phyloP scores from a whole-genome alignment of 768 basidiomycete genomes.

The Pleurotus ostreatus region DNA sequence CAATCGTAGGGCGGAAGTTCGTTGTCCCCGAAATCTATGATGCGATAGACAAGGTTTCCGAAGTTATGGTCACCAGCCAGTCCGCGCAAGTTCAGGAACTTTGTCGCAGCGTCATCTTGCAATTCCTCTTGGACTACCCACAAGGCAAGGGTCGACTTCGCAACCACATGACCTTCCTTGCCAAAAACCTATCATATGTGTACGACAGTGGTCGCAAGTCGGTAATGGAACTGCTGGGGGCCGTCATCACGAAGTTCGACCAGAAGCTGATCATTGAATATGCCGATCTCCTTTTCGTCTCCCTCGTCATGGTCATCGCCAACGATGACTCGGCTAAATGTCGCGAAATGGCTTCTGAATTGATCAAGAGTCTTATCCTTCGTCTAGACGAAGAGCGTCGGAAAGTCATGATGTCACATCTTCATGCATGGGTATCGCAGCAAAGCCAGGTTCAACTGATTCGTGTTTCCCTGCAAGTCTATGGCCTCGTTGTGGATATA shows the following conservation, averaged over 20 bases:
- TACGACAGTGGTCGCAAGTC: conserved; percentile 89
- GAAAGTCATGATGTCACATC: conserved; percentile 56
- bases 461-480: conserved; percentile 77
- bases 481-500: conserved; percentile 75
- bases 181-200: conserved; percentile 86
- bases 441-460: conserved; percentile 54
- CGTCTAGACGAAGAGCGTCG: conserved; percentile 62
- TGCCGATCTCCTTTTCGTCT: conserved; percentile 85
- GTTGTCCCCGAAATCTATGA: conserved; percentile 97
- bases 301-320: conserved; percentile 87
- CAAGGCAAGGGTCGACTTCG: conserved; percentile 90
- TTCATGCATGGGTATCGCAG: conserved; percentile 78
- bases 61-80: conserved; percentile 91
- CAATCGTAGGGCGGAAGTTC: conserved; percentile 87
- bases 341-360: conserved; percentile 79
- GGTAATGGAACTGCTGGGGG: conserved; percentile 88
- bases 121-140: conserved; percentile 96
- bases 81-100: conserved; percentile 88
- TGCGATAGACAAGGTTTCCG: conserved; percentile 88
- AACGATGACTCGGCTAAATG: conserved; percentile 93
- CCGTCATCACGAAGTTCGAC: conserved; percentile 83
- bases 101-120: conserved; percentile 82
- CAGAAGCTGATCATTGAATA: conserved; percentile 69
- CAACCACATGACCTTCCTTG: conserved; percentile 86
- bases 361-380: conserved; percentile 73